A percentile compares a stretch with the other conserved stretches of the same genome.
Evolutionary conservation across 2,329 filamentous ascomycete species (phyloP).

Genomic region (Apiospora pterosperma): DNA sequence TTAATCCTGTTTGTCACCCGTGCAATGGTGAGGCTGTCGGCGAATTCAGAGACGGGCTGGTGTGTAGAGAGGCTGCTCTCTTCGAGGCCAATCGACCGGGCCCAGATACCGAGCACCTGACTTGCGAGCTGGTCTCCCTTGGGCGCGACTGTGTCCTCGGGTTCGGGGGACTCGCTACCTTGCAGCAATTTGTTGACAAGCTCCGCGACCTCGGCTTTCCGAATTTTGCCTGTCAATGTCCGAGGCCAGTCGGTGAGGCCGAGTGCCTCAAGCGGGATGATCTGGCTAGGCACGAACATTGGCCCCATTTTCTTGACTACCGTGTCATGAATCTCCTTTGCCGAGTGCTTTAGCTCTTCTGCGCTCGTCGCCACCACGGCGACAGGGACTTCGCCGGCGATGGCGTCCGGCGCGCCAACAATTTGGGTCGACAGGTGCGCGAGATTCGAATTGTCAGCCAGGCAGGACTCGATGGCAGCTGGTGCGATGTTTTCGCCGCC

Average conservation of each 20-base stretch:
- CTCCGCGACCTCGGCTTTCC: constrained; percentile 4
- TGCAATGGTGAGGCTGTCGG: constrained; percentile 7
- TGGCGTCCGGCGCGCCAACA: background rate
- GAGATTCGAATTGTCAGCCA: background rate
- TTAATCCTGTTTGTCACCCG: constrained; percentile 1
- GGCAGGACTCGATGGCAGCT: constrained; percentile 3
- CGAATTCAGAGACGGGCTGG: constrained; percentile 5
- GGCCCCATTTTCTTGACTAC: constrained; percentile 5
- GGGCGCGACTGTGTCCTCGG: background rate
- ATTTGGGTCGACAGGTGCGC: background rate
- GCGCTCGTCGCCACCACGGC: background rate
- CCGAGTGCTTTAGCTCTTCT: background rate
- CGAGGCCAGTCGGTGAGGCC: constrained; percentile 4
- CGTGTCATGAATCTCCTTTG: constrained; percentile 1
- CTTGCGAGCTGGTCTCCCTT: background rate
- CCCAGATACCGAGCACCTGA: constrained; percentile 5
- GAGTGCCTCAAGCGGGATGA: constrained; percentile 5
- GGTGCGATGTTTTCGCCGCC: constrained; percentile 10
- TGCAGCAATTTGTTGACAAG: constrained; percentile 5
- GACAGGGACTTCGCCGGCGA: constrained; percentile 9
- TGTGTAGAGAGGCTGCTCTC: background rate
- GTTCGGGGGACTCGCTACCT: background rate
- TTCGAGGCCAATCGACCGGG: constrained; percentile 5
- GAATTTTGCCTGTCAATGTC: constrained; percentile 8
- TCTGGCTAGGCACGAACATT: constrained; percentile 5